Percentiles rank a stretch among this genome's conserved stretches.
phyloP scores from a whole-genome alignment of 2,329 filamentous ascomycete species.

The Metarhizium brunneum region DNA sequence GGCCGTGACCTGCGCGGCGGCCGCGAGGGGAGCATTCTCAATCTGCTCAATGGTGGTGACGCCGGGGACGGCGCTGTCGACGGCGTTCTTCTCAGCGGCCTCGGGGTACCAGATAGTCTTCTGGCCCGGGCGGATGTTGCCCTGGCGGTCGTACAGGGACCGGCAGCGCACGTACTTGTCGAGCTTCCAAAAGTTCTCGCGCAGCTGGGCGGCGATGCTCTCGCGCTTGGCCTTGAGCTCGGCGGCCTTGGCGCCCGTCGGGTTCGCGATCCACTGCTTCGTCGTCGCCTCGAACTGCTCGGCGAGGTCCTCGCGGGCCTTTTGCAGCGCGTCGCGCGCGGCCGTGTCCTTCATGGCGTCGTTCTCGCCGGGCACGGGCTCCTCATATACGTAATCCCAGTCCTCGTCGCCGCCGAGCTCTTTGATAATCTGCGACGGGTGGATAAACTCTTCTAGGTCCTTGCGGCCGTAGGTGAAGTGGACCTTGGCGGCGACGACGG shows the following conservation, averaged over 20 bases:
- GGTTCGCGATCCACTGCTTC: conserved; percentile 43
- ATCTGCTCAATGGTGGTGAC: neutral
- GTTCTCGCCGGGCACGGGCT: conserved; percentile 53
- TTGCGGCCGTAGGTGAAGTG: conserved; percentile 56
- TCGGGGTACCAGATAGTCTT: conserved; percentile 4
- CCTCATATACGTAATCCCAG: conserved; percentile 56
- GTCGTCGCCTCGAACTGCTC: conserved; percentile 50
- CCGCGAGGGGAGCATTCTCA: neutral
- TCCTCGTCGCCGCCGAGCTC: conserved; percentile 50
- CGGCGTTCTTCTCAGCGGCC: neutral
- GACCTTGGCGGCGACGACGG: conserved; percentile 63
- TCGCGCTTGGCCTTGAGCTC: conserved; percentile 28
- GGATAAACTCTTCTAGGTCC: conserved; percentile 54
- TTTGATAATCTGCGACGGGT: conserved; percentile 52
- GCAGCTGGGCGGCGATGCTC: conserved; percentile 39
- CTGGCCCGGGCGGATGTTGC: conserved; percentile 3
- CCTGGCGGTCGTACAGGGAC: conserved; percentile 49
- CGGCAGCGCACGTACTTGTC: conserved; percentile 58
- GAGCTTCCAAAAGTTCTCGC: conserved; percentile 59
- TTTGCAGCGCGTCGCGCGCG: conserved; percentile 37
- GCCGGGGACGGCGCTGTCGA: neutral
- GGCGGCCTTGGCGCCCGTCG: conserved; percentile 12
- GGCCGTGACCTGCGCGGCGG: neutral
- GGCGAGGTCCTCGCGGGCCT: conserved; percentile 42
- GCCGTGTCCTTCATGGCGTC: conserved; percentile 34